Conservation (phyloP, 176 grass and related monocot genomes). For the Triticum monococcum region DNA sequence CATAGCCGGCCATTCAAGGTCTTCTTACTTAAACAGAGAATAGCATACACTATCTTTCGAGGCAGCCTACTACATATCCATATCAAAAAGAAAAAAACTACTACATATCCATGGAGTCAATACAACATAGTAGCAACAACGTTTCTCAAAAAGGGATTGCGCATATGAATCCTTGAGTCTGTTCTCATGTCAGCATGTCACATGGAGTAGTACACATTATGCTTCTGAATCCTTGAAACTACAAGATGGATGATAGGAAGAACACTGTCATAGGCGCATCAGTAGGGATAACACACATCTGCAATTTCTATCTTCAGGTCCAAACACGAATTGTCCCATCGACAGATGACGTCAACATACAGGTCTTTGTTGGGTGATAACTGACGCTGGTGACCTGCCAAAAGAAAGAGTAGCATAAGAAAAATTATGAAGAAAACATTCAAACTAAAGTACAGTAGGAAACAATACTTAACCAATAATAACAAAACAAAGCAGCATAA, state of each 20-base stretch:
- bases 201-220: not conserved
- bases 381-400: conserved; percentile 82
- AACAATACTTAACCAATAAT: not conserved
- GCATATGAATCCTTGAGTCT: not conserved
- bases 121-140: not conserved
- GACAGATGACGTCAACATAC: conserved; percentile 90
- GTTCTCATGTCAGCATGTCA: not conserved
- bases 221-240: not conserved
- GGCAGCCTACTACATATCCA: not conserved
- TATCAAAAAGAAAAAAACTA: no score
- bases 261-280: not conserved
- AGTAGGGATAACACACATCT: not conserved
- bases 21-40: not conserved
- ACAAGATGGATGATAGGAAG: conserved; percentile 7
- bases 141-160: not conserved
- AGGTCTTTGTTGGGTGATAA: conserved; percentile 81
- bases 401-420: conserved; percentile 8
- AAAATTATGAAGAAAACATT: not conserved
- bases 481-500: not conserved
- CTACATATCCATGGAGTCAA: not conserved
- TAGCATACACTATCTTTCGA: not conserved
- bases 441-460: not conserved
- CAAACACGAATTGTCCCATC: conserved; percentile 90
- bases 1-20: not conserved
- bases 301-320: conserved; percentile 28